Base-by-base conservation (phyloP, 495 filamentous ascomycete genomes). In the Cercophora scortea region DNA sequence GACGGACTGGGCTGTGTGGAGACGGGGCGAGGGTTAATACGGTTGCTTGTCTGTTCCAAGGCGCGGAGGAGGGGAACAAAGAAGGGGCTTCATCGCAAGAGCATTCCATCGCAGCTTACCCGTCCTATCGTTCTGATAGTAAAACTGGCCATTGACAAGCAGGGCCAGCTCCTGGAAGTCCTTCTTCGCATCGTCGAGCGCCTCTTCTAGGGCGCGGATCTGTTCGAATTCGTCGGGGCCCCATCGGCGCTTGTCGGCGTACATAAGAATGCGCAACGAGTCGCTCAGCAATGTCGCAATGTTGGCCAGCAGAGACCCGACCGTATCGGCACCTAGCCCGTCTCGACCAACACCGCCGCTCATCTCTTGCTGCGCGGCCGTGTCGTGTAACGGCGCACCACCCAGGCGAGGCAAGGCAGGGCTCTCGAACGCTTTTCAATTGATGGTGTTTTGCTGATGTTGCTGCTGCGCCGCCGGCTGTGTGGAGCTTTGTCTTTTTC, bases 221-320 rank as follows among this genome's bases (percentile, higher is more conserved):
- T 77, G 74, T 54, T 77, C 72, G 53, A 71, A 70, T 65, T 76
- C 73, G 61, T 75, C 73, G 34, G 70, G 63, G 0, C 70, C 72
- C 74, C 73, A 76, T 18, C 69, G 66, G 13, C 71, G 68, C 60
- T 77, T 75, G 65, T 76, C 74, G 58, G 73, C 73, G 52, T 71
- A 71, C 70, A 69, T 69, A 59, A 77, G 55, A 50, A 70, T 67
- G 54, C 72, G 70, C 52, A 75, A 62, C 43, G 65, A 67, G 54
- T 72, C 67, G 55, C 60, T 64, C 55, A 76, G 63, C 51, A 61
- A 64, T 47, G 62, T 71, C 44, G 73, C 74, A 56, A 77, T 75
- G 60, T 58, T 55, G 57, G 73, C 73, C 50, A 77, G 70, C 48
- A 75, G 68, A 42, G 68, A 65, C 47, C 74, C 74, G 55, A 77